Base-by-base conservation (phyloP, 176 grass and related monocot genomes). In the Bonia amplexicaulis region DNA sequence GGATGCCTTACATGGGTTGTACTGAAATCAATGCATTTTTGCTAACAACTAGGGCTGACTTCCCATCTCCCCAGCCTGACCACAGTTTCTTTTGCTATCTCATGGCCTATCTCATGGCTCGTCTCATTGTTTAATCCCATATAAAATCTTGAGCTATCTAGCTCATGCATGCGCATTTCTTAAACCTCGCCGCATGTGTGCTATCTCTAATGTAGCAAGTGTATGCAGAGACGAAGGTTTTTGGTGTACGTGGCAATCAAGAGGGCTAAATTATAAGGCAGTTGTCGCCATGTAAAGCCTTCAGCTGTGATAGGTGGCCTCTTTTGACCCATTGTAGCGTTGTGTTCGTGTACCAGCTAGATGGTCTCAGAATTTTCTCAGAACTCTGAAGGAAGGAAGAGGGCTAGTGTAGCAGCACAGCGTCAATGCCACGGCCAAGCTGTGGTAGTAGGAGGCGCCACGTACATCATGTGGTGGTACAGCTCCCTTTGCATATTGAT, bases 31-130 rank as follows among this genome's bases (percentile, higher is more conserved):
- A 78, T 87, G 81, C 53, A 61, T 77, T 73, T 33, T 37, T 85
- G 68, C 31, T 78, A 84, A 86, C 79, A 79, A 67, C 80, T 92
- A 89, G 91, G 91, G 49, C 71, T 57, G 87, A 81, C 70, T 73
- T 85, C 84, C 61, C 78, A 40, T 77, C 77, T 79, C 29, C 58
- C 52, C 40, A 90, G 41, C 74, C 73, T 78, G 66, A 35, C 25
- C 48, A 68, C 25, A 69, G 35, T 59, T 67, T 65, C 26, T 47
- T 80, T 62, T 77, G 52, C 78, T 74, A 83, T 73, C 26, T 29
- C 70, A 64, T 68, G 37, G 31, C 69, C 9, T 27, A 83, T 73
- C 26, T 29, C 70, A 64, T 68, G 37, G 31, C 69, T 13, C n/a
- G 42, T 77, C 44, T 57, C n/a, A 7, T 72, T 73, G 27, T 74